These are phyloP conservation scores for Logfia minima DNA, from an alignment of 129 eudicot species.

Conservation along the genomic window DNA sequence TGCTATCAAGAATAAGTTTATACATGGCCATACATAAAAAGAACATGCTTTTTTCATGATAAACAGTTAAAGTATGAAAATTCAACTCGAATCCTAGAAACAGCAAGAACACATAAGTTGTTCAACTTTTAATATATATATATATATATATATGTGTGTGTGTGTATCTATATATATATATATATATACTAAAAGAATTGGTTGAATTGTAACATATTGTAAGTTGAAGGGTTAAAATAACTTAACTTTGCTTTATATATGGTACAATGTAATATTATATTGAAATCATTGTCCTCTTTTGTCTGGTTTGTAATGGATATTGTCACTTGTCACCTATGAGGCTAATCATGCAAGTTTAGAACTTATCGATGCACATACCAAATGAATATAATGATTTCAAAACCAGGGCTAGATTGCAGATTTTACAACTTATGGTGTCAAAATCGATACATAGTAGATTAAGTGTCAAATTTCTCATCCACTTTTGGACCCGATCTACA, in stretches of 20 bases:
- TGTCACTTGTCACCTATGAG: not conserved
- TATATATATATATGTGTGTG: no score
- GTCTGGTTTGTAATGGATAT: conserved; percentile 5
- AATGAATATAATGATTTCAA: not conserved
- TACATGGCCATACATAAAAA: not conserved
- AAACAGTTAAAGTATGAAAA: not conserved
- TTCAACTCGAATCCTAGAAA: not conserved
- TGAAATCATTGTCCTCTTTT: conserved; percentile 11
- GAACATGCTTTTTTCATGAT: not conserved
- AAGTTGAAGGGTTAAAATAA: not conserved
- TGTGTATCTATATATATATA: no score
- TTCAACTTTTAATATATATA: not conserved
- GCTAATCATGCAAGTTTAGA: not conserved
- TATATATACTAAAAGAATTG: not conserved
- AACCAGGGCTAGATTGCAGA: not conserved
- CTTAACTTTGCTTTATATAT: not conserved
- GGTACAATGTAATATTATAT: not conserved
- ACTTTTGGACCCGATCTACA: not conserved
- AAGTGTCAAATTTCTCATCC: not conserved
- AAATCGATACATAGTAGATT: not conserved
- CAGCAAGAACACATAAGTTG: not conserved
- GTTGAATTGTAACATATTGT: not conserved
- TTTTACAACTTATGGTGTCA: not conserved
- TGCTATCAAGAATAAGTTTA: not conserved
- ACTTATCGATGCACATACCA: not conserved